These are phyloP conservation scores for Populus alba DNA, from an alignment of 345 rosid species.

Conservation along the genomic window DNA sequence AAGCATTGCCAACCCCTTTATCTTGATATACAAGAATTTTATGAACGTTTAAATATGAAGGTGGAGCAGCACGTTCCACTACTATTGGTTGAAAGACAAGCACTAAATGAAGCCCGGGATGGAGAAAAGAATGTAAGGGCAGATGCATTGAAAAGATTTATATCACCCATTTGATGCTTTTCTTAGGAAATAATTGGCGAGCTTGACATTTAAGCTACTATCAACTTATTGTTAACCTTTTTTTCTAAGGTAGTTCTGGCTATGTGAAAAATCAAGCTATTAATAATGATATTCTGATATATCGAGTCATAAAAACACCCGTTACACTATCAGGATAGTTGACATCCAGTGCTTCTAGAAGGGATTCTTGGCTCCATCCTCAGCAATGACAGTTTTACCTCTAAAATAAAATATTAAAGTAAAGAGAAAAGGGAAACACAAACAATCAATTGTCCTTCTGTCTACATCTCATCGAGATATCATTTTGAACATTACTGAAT, in stretches of 20 bases:
- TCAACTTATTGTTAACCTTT: neutral
- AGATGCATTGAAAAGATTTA: conserved; percentile 2
- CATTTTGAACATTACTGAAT: neutral
- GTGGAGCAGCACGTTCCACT: conserved; percentile 35
- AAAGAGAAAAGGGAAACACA: neutral
- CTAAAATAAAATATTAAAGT: neutral
- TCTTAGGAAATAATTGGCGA: neutral
- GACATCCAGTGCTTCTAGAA: neutral
- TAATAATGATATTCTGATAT: neutral
- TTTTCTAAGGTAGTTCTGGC: neutral
- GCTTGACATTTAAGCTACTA: neutral
- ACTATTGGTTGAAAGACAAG: conserved; percentile 38
- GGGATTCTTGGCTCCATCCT: neutral
- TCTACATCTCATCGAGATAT: neutral
- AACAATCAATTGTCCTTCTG: neutral
- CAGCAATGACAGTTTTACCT: neutral
- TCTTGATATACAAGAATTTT: conserved; percentile 31
- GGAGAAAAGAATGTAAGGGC: conserved; percentile 79
- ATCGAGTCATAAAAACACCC: neutral
- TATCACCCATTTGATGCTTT: neutral
- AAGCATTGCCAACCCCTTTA: conserved; percentile 30
- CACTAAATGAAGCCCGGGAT: conserved; percentile 34
- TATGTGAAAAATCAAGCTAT: neutral
- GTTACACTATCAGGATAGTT: neutral
- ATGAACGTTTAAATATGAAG: conserved; percentile 29